phyloP scores from a whole-genome alignment of 2,329 filamentous ascomycete species.

The Pseudocercospora pini-densiflorae region DNA sequence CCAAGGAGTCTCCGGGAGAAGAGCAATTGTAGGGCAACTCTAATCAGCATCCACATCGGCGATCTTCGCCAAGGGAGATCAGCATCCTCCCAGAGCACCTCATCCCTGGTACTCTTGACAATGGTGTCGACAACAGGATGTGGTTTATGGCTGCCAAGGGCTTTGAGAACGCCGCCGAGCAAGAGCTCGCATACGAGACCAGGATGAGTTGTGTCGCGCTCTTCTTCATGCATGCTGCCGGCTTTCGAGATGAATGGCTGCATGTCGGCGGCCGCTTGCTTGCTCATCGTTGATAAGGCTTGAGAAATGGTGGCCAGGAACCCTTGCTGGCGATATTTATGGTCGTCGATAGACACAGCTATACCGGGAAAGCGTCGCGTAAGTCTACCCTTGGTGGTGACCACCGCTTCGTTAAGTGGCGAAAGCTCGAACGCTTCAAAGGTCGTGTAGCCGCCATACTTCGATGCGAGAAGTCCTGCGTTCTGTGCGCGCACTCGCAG shows the following conservation, averaged over 20 bases:
- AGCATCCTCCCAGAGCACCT: constrained; percentile 54
- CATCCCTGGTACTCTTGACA: constrained; percentile 65
- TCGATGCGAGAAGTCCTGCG: constrained; percentile 31
- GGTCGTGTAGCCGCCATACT: constrained; percentile 40
- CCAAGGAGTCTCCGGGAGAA: constrained; percentile 42
- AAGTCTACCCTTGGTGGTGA: constrained; percentile 58
- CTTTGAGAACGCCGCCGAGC: constrained; percentile 61
- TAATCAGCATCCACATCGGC: constrained; percentile 65
- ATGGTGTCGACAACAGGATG: constrained; percentile 44
- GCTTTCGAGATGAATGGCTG: constrained; percentile 50
- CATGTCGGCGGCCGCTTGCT: constrained; percentile 25
- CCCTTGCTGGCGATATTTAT: constrained; percentile 38
- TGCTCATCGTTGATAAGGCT: constrained; percentile 29
- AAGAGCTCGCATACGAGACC: constrained; percentile 64
- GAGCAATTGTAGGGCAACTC: constrained; percentile 61
- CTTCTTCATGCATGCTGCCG: constrained; percentile 55
- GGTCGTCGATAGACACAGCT: constrained; percentile 46
- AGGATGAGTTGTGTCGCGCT: constrained; percentile 62
- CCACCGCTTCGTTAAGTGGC: constrained; percentile 56
- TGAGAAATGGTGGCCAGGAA: constrained; percentile 22
- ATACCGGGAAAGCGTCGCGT: constrained; percentile 64
- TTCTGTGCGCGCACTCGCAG: constrained; percentile 29
- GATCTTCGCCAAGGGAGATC: constrained; percentile 65
- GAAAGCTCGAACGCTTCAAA: constrained; percentile 68
- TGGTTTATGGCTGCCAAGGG: constrained; percentile 50